phyloP scores from a whole-genome alignment of 2,329 filamentous ascomycete genomes.

The Diplodia seriata region DNA sequence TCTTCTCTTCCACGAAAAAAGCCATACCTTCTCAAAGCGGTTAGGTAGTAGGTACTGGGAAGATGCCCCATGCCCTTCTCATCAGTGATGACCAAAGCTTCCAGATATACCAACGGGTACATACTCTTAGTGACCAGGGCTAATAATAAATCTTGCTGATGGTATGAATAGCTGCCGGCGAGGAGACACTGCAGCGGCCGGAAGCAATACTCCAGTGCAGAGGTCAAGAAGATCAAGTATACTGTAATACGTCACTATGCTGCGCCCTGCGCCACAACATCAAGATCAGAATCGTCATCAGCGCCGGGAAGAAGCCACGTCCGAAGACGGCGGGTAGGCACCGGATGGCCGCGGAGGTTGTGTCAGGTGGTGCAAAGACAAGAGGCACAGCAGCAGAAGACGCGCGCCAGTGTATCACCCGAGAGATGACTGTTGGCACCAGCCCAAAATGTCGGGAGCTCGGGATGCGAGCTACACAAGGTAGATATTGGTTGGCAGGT shows the following conservation, averaged over 20 bases:
- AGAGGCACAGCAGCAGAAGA: constrained; percentile 62
- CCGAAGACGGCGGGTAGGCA: constrained; percentile 41
- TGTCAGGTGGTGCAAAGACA: constrained; percentile 67
- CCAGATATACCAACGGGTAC: too few relatives aligned
- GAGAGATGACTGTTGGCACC: constrained; percentile 60
- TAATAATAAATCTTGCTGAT: constrained; percentile 7
- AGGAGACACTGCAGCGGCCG: constrained; percentile 72
- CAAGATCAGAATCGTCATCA: constrained; percentile 39
- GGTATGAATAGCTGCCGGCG: neutral
- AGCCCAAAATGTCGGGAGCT: constrained; percentile 71
- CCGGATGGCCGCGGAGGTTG: constrained; percentile 56
- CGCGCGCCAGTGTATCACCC: constrained; percentile 58
- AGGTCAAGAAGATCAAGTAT: neutral
- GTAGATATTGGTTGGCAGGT: too few relatives aligned
- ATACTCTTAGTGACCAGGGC: constrained; percentile 33
- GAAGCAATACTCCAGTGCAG: constrained; percentile 64
- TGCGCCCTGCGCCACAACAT: constrained; percentile 35
- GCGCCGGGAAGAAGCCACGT: constrained; percentile 36
- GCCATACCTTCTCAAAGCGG: too few relatives aligned
- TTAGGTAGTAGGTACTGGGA: too few relatives aligned
- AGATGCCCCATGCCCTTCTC: too few relatives aligned
- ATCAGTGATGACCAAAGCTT: too few relatives aligned
- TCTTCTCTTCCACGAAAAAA: too few relatives aligned
- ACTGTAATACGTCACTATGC: constrained; percentile 42
- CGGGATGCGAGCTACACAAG: constrained; percentile 26